phyloP scores from a whole-genome alignment of 441 rosid species.

The Corymbia citriodora region DNA sequence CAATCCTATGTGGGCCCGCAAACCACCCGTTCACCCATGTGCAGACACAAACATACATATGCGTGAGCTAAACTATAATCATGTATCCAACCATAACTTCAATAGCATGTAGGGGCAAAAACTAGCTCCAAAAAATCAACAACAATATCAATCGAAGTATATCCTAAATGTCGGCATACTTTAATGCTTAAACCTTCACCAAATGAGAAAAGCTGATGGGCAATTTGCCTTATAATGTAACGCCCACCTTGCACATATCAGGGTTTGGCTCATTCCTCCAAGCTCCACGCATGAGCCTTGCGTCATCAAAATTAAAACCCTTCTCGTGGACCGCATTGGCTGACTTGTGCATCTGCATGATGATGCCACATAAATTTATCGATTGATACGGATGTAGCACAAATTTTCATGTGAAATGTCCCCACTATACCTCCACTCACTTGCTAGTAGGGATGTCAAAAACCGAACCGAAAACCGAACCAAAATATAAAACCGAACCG shows the following conservation, averaged over 20 bases:
- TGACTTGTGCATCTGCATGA: constrained; percentile 43
- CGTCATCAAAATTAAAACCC: constrained; percentile 97
- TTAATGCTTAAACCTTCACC: background rate
- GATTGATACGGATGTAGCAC: constrained; percentile 38
- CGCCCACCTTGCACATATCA: constrained; percentile 63
- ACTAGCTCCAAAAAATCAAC: background rate
- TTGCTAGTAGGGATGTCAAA: too few relatives aligned
- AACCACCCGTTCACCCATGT: background rate
- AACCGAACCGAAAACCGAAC: too few relatives aligned
- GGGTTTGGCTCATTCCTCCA: constrained; percentile 78
- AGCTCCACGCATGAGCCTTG: constrained; percentile 68
- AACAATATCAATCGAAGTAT: background rate
- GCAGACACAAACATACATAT: background rate
- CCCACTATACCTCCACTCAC: background rate
- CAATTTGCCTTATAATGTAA: background rate
- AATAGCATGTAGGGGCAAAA: background rate
- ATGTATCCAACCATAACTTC: background rate
- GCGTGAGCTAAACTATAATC: background rate
- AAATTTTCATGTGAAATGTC: constrained; percentile 28
- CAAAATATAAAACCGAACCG: too few relatives aligned
- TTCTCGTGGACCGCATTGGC: constrained; percentile 53
- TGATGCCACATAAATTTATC: background rate
- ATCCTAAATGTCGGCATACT: background rate
- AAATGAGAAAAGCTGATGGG: background rate
- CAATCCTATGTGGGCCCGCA: background rate